A percentile compares a stretch with the other conserved stretches of the same genome.
phyloP scores from a whole-genome alignment of 805 yeast species.

The Candida manassasensis region DNA sequence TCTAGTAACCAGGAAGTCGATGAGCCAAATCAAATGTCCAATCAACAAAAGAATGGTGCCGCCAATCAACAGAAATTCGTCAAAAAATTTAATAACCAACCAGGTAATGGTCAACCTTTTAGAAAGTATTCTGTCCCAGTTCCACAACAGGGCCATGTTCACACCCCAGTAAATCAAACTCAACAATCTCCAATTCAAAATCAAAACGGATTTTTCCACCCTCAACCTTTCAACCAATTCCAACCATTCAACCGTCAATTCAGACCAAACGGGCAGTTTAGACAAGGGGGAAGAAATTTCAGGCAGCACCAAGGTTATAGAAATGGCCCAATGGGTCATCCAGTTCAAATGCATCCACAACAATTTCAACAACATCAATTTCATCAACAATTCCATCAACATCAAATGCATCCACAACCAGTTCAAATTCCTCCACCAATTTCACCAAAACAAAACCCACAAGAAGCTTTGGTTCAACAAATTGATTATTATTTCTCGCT shows the following conservation, averaged over 20 bases:
- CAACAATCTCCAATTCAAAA: constrained; percentile 12
- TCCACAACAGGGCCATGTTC: constrained; percentile 12
- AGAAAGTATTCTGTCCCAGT: constrained; percentile 1
- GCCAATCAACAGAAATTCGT: constrained; percentile 10
- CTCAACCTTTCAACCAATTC: constrained; percentile 23
- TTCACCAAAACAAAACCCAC: constrained; percentile 43
- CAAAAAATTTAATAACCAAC: constrained; percentile 16
- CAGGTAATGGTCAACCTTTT: constrained; percentile 1
- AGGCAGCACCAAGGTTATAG: constrained; percentile 18
- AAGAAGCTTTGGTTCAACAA: constrained; percentile 50
- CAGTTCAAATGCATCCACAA: constrained; percentile 6
- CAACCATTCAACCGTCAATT: constrained; percentile 21
- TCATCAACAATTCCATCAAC: constrained; percentile 10
- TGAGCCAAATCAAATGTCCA: neutral
- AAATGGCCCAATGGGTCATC: constrained; percentile 11
- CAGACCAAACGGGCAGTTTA: constrained; percentile 17
- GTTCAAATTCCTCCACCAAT: constrained; percentile 43
- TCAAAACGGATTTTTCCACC: constrained; percentile 28
- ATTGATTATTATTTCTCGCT: constrained; percentile 86
- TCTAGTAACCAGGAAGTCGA: constrained; percentile 5
- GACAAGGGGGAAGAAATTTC: constrained; percentile 12
- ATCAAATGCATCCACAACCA: constrained; percentile 13
- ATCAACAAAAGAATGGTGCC: constrained; percentile 2
- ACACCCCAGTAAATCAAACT: constrained; percentile 7
- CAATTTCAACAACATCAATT: constrained; percentile 5